A percentile compares a stretch with the other conserved stretches of the same genome.
Conservation (phyloP, 2,329 filamentous ascomycete genomes). For the Cadophora sp. region DNA sequence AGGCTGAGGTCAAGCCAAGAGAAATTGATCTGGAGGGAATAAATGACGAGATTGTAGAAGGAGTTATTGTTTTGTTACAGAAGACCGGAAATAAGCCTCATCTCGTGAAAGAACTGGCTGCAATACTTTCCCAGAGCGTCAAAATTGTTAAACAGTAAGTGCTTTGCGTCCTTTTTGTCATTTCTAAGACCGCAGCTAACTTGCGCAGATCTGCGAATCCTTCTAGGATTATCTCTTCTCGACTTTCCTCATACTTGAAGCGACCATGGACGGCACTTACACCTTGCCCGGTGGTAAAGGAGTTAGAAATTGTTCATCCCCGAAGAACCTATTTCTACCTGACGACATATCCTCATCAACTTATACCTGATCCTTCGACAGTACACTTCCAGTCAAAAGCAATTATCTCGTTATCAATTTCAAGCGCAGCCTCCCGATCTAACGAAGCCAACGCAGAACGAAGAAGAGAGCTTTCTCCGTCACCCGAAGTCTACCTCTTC, state of each 20-base stretch:
- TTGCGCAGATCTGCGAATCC: constrained; percentile 86
- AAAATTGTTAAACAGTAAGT: constrained; percentile 91
- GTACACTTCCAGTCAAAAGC: constrained; percentile 57
- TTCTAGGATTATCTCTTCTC: constrained; percentile 92
- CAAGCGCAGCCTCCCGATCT: constrained; percentile 69
- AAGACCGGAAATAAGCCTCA: constrained; percentile 91
- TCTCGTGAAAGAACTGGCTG: constrained; percentile 90
- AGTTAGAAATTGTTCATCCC: constrained; percentile 89
- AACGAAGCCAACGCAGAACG: constrained; percentile 75
- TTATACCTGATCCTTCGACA: constrained; percentile 72
- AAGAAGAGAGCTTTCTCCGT: constrained; percentile 78
- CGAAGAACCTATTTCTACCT: constrained; percentile 97
- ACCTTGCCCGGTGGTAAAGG: constrained; percentile 90
- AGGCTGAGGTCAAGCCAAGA: constrained; percentile 52
- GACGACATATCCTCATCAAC: constrained; percentile 83
- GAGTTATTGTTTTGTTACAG: constrained; percentile 85
- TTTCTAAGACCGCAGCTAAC: constrained; percentile 41
- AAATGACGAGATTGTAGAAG: constrained; percentile 94
- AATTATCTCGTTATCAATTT: constrained; percentile 85
- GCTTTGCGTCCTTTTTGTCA: constrained; percentile 17
- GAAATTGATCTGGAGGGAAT: constrained; percentile 83
- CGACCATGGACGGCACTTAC: constrained; percentile 79
- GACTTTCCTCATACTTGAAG: constrained; percentile 88
- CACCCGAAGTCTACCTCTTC: constrained; percentile 91
- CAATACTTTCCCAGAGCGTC: constrained; percentile 76